Conservation (phyloP, 768 basidiomycete genomes). For the Serpula lacrymans region DNA sequence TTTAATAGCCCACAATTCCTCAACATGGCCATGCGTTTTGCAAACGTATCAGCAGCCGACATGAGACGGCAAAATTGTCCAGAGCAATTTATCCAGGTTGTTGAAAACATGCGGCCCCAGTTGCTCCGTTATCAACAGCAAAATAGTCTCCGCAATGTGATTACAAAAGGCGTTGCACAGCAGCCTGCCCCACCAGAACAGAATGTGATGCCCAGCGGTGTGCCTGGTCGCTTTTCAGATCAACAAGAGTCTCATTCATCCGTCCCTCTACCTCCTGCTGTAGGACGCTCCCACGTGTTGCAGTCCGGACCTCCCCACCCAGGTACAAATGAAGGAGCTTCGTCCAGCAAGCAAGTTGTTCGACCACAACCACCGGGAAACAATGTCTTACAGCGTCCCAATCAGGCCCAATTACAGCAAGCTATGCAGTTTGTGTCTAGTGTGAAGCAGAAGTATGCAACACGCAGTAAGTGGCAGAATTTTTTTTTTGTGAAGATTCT, state of each 20-base stretch:
- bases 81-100: slow-evolving; percentile 49
- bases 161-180: slow-evolving; percentile 17
- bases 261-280: too few relatives aligned
- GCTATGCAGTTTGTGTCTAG: slow-evolving; percentile 25
- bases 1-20: slow-evolving; percentile 31
- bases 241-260: too few relatives aligned
- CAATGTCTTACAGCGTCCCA: too few relatives aligned
- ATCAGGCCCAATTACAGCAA: slow-evolving; percentile 32
- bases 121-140: slow-evolving; percentile 25
- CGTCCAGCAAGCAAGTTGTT: too few relatives aligned
- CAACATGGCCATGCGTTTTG: slow-evolving; percentile 45
- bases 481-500: slow-evolving; percentile 10
- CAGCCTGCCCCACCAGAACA: slow-evolving; percentile 10
- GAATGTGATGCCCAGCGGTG: slow-evolving; percentile 12
- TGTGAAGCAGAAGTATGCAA: slow-evolving; percentile 31
- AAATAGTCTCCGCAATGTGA: slow-evolving; percentile 8
- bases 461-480: slow-evolving; percentile 22
- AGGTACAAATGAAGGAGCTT: too few relatives aligned
- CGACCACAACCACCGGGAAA: too few relatives aligned
- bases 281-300: too few relatives aligned
- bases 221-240: slow-evolving; percentile 10
- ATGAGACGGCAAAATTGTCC: slow-evolving; percentile 49
- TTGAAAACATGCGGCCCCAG: slow-evolving; percentile 49
- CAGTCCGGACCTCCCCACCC: too few relatives aligned
- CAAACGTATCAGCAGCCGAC: slow-evolving; percentile 43